A percentile compares a stretch with the other conserved stretches of the same genome.
Evolutionary conservation across 129 eudicot genomes (phyloP).

Genomic region (Lonicera japonica): DNA sequence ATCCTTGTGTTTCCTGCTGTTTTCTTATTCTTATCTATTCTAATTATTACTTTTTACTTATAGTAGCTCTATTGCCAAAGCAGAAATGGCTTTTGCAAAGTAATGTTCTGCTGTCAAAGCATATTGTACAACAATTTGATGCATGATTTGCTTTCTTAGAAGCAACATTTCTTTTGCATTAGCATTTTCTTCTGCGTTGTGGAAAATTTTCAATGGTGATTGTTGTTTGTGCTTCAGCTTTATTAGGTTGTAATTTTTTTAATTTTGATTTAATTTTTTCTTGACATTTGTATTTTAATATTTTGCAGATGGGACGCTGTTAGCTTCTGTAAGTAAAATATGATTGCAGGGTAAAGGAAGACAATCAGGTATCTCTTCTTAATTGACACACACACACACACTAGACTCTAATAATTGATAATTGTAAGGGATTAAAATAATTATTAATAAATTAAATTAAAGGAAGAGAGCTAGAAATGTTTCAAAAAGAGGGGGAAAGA

Average conservation of each 20-base stretch:
- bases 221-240: not conserved
- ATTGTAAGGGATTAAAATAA: not conserved
- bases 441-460: too few relatives aligned
- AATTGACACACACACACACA: not conserved
- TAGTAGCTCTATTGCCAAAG: too few relatives aligned
- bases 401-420: too few relatives aligned
- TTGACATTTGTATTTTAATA: not conserved
- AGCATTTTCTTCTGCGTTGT: too few relatives aligned
- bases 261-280: not conserved
- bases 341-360: conserved; percentile 1
- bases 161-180: too few relatives aligned
- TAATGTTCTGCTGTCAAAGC: too few relatives aligned
- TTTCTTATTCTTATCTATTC: too few relatives aligned
- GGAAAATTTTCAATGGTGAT: not conserved
- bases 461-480: not conserved
- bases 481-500: too few relatives aligned
- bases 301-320: conserved; percentile 12
- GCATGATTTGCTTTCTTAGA: too few relatives aligned
- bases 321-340: not conserved
- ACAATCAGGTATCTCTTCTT: not conserved
- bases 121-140: too few relatives aligned
- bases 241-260: not conserved
- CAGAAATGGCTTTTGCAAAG: too few relatives aligned
- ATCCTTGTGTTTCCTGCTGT: not conserved
- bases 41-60: too few relatives aligned